Evolutionary conservation across 2,329 filamentous ascomycete species (phyloP), one percentile per base, ranked within the genome.

Genomic region (Hypoxylon sp.): DNA sequence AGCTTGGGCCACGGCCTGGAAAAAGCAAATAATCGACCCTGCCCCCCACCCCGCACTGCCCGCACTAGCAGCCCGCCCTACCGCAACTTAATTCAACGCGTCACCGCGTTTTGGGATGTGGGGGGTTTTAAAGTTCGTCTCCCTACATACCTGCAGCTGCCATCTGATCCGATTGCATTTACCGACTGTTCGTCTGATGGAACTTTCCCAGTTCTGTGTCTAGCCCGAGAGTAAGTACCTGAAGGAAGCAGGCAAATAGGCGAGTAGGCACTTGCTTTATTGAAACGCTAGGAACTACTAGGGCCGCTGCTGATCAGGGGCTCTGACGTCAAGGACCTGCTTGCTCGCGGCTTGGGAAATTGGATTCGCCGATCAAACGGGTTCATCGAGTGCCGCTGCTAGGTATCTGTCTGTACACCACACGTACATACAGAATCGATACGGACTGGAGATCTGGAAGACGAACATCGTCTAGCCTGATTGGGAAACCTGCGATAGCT

Each of bases 41-140:
- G n/a, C 17, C 48, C 40, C 50, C 60, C 60, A 20, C 20, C 20
- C 20, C 20, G 20, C 20, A 20, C 20, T 20, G 20, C 20, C 59
- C 64, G 64, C 64, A 46, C 53, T 64, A 40, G 20, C 22, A n/a
- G 49, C 40, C 25, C 31, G 30, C 40, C 20, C 8, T 48, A 46
- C 33, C 14, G 37, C 20, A 30, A 33, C 42, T n/a, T 67, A 64
- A 51, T 51, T 55, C 51, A 50, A 50, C 64, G 60, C 55, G 60
- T 64, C 51, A 53, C 50, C 61, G 66, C 56, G 66, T 65, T 20
- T 57, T 6, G 17, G 55, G 42, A 40, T 22, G 51, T 53, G 35
- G 59, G 50, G 3, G 33, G 25, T 35, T 40, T 25, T 27, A 27
- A 27, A 27, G 25, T 27, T 27, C 25, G 25, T 27, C 25, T 27